phyloP scores from a whole-genome alignment of 2,329 filamentous ascomycete species.

The Diaporthe aspalathi region DNA sequence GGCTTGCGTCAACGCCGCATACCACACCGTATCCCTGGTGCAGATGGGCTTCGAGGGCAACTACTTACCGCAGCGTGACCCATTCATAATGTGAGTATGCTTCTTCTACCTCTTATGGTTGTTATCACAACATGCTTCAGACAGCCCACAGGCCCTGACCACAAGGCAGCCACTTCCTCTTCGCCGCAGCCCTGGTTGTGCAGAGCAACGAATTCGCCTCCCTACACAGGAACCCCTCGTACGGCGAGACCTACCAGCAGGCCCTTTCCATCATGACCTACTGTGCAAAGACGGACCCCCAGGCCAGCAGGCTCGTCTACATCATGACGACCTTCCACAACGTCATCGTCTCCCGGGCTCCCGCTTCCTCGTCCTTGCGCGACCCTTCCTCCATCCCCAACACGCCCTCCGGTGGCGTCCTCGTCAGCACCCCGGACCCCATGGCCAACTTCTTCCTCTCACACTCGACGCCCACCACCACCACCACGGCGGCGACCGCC shows the following conservation, averaged over 20 bases:
- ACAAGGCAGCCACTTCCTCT: conserved; percentile 63
- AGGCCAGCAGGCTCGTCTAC: conserved; percentile 61
- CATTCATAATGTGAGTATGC: conserved; percentile 66
- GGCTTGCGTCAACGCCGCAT: conserved; percentile 63
- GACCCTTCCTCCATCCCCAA: conserved; percentile 35
- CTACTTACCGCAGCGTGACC: conserved; percentile 63
- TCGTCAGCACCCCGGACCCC: conserved; percentile 34
- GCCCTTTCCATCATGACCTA: conserved; percentile 62
- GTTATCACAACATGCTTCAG: too few relatives aligned
- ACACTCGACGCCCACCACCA: conserved; percentile 15
- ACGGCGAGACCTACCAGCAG: conserved; percentile 49
- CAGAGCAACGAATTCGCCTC: conserved; percentile 67
- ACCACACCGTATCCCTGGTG: conserved; percentile 61
- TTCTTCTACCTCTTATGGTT: too few relatives aligned
- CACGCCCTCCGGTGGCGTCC: conserved; percentile 24
- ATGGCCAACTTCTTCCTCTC: conserved; percentile 39
- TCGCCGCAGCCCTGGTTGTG: conserved; percentile 64
- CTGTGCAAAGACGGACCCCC: conserved; percentile 60
- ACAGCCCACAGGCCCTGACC: conserved; percentile 38
- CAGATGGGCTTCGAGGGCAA: conserved; percentile 56
- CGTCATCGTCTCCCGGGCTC: conserved; percentile 33
- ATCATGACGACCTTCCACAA: conserved; percentile 61
- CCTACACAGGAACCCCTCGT: conserved; percentile 58
- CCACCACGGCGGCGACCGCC: not conserved
- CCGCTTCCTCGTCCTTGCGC: conserved; percentile 12